Base-by-base conservation (phyloP, 2,329 filamentous ascomycete species). In the Scleromitrula shiraiana region DNA sequence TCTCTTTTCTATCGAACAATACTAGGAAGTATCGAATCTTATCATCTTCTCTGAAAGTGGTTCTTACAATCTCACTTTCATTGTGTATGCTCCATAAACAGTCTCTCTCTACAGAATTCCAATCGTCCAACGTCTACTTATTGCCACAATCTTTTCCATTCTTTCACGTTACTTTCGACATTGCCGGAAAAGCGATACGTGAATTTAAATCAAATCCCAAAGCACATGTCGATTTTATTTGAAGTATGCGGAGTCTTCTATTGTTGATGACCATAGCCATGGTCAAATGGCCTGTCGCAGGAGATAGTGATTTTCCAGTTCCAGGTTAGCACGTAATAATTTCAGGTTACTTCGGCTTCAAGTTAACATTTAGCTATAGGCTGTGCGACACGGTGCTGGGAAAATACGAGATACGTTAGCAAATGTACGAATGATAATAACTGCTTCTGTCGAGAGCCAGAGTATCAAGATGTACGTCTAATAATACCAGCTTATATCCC, bases 341-440 rank as follows among this genome's bases (percentile, higher is more conserved):
- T 20, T 14, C 15, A 23, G 17, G 10, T 12, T 26, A 23, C 24
- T 5, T 23, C 10, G 5, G 30, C 19, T 24, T 26, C 27, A n/a
- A 17, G 27, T 41, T 52, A 32, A 50, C 37, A 27, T 8, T 7
- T 22, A 15, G 33, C 3, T 43, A 17, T 45, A 66, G 63, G 35
- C 20, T 66, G 63, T 53, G 58, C 61, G 19, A 36, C 53, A 5
- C 57, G 52, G 24, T 67, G 65, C 51, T 66, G 64, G 64, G 64
- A 65, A 41, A 66, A 66, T 46, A 64, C 64, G 6, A 63, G 59
- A 53, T 62, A 61, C 50, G 54, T 65, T 41, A 65, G 57, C 50
- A 56, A 58, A 53, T 67, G 64, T 47, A 35, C 41, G 12, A 50
- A 54, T 19, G 58, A 62, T 33, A 46, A 44, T 19, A 24, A 37